phyloP scores from a whole-genome alignment of 345 rosid species.

The Rhodomyrtus tomentosa region DNA sequence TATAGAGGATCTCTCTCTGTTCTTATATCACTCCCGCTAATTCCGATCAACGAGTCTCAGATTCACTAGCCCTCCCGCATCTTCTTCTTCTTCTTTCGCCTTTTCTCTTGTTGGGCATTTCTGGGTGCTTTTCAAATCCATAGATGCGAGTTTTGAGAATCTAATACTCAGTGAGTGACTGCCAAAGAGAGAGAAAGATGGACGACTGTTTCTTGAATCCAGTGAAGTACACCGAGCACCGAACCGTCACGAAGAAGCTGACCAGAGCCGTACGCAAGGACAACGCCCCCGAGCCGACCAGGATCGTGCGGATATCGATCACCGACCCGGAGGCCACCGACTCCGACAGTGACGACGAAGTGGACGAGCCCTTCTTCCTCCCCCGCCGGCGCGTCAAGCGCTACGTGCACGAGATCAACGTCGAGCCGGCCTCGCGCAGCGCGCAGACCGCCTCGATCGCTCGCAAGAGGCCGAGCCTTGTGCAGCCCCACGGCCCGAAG shows the following conservation, averaged over 20 bases:
- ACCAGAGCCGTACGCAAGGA: conserved; percentile 3
- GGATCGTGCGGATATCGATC: conserved; percentile 41
- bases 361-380: conserved; percentile 7
- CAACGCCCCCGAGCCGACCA: neutral
- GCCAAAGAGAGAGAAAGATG: conserved; percentile 1
- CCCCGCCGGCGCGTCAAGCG: conserved; percentile 50
- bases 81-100: neutral
- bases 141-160: neutral
- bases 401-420: conserved; percentile 58
- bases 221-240: conserved; percentile 60
- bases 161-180: neutral
- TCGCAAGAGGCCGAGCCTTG: conserved; percentile 12
- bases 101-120: neutral
- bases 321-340: conserved; percentile 86
- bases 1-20: neutral
- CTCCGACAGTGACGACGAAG: conserved; percentile 86
- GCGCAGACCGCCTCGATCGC: neutral
- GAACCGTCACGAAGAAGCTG: conserved; percentile 31
- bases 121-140: neutral
- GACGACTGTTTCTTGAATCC: conserved; percentile 43
- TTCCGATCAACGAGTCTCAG: neutral
- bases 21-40: neutral
- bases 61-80: neutral
- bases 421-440: conserved; percentile 26
- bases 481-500: neutral